Base-by-base conservation (phyloP, 2,329 filamentous ascomycete species). In the Tolypocladium endophyticum region DNA sequence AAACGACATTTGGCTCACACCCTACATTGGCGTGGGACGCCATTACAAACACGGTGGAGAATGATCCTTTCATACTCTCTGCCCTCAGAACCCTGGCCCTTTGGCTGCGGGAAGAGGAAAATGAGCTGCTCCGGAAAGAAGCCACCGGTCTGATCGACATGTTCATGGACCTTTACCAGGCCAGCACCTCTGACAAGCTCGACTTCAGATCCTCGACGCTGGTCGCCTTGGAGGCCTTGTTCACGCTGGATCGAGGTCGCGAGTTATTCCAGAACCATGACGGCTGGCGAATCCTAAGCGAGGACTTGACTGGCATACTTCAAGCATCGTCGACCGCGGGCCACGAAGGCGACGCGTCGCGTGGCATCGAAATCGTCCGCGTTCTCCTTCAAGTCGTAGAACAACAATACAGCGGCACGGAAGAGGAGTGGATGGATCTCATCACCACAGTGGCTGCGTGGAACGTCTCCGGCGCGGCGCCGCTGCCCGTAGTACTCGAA, bases 101-200 rank as follows among this genome's bases (percentile, higher is more conserved):
- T 23, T 89, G 87, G 87, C 73, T 89, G n/a, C 77, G 83, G 9
- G 87, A 89, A 62, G 86, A 89, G 60, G 86, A 88, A 47, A 84
- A 84, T 47, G 80, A 84, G 18, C 71, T 74, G 9, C 67, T 88
- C 45, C 74, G 84, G 14, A 79, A 75, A 56, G 81, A 87, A 65
- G 80, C 79, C 14, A 77, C 79, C 0, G 85, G 84, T 0, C 70
- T 89, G 56, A 79, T 78, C 61, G 87, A 89, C 64, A 81, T 89
- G 76, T 76, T 88, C 38, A 68, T 87, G 58, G 84, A 86, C 16
- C 73, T 89, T 0, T 89, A 88, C 68, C 74, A 74, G 53, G 68
- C 67, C 2, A 72, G 74, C 59, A 60, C 64, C 5, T 30, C 62
- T 4, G 66, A 66, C 1, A 69, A 66, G 43, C 71, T 83, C 1